Evolutionary conservation across 345 rosid species (phyloP), one percentile per base, ranked within the genome.

Genomic region (Chamaenerion angustifolium): DNA sequence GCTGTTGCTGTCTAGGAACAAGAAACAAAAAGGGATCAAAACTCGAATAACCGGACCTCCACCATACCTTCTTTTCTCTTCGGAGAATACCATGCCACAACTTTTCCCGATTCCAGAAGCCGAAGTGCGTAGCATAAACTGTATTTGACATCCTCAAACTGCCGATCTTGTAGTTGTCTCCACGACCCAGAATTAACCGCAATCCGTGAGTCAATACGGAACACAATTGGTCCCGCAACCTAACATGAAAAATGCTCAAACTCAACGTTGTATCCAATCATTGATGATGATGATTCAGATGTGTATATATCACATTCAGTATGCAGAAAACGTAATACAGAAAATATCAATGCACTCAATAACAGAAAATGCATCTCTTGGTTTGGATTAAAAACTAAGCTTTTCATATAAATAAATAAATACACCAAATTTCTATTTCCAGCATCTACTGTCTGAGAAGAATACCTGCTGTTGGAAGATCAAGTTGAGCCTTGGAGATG

Each of bases 41-140:
- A 83, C 72, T 85, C 97, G 13, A 60, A 81, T 49, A 89, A 25
- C 52, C 84, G 79, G 46, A 89, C 61, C 69, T 89, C 95, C 16
- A 89, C 16, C 95, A 85, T 89, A 46, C 94, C 86, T 64, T 89
- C 97, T 59, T 77, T 81, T 56, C 94, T 69, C 57, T 76, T 89
- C 6, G 90, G 85, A 43, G 95, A 89, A 61, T 82, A 85, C 95
- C 97, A 85, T 49, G 97, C 85, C 43, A 80, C 95, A 18, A 83
- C 70, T 56, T 80, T 85, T 23, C 94, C 95, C 2, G 94, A 82
- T 8, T 61, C 70, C 4, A 89, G 65, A 42, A 74, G 78, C 82
- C 78, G 71, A 64, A 83, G 61, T 0, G 85, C 83, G 71, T 83
- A 85, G 64, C 68, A 79, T 74, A 83, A 59, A 61, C 84, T 83